Conservation (phyloP, 1,139 yeast genomes). For the Geotrichum aggregatum region DNA sequence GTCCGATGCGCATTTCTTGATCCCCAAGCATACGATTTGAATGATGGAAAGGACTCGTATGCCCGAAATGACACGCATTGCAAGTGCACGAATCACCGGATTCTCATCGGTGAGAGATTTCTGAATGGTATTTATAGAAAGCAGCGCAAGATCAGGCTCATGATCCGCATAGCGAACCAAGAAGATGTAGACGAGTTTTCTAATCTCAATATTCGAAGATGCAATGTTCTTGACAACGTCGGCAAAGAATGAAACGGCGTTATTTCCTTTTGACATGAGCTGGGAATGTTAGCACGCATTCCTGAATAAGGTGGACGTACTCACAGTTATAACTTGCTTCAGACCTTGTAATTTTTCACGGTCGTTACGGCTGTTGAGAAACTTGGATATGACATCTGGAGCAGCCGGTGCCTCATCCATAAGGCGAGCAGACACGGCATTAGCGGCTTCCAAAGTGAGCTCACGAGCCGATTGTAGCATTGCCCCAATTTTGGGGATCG, state of each 20-base stretch:
- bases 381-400: slow-evolving; percentile 59
- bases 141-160: slow-evolving; percentile 82
- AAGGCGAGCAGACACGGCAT: slow-evolving; percentile 61
- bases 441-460: slow-evolving; percentile 76
- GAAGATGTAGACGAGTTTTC: slow-evolving; percentile 75
- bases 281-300: not conserved
- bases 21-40: slow-evolving; percentile 71
- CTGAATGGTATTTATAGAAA: slow-evolving; percentile 89
- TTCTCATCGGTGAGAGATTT: slow-evolving; percentile 68
- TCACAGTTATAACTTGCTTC: slow-evolving; percentile 60
- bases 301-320: slow-evolving; percentile 14
- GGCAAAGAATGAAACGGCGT: slow-evolving; percentile 64
- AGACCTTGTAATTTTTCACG: slow-evolving; percentile 72
- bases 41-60: slow-evolving; percentile 73
- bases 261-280: slow-evolving; percentile 56
- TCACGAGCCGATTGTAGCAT: slow-evolving; percentile 79
- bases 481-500: slow-evolving; percentile 46
- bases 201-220: slow-evolving; percentile 61
- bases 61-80: slow-evolving; percentile 76
- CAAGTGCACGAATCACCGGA: slow-evolving; percentile 64
- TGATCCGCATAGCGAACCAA: slow-evolving; percentile 72
- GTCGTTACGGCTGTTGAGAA: slow-evolving; percentile 65
- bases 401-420: slow-evolving; percentile 48
- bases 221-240: slow-evolving; percentile 88
- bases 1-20: slow-evolving; percentile 66